Evolutionary conservation across 2,329 filamentous ascomycete genomes (phyloP).

Genomic region (Verticillium alfalfae): DNA sequence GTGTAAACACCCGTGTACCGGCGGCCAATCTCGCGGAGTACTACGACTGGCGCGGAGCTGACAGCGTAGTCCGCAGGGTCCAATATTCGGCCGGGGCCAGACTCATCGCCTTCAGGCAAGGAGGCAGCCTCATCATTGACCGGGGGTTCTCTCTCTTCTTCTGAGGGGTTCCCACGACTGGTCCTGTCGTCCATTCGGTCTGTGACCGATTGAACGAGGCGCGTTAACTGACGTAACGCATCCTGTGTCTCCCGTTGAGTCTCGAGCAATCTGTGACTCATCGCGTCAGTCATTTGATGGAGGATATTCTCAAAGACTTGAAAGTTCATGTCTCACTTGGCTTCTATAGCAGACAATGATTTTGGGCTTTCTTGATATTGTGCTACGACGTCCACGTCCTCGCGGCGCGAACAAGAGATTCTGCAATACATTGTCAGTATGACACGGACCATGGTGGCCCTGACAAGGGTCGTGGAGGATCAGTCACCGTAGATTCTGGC

Average conservation of each 20-base stretch:
- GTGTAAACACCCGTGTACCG: not conserved
- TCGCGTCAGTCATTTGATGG: not conserved
- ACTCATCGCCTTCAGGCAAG: not conserved
- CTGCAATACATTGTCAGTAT: not conserved
- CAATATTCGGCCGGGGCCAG: not conserved
- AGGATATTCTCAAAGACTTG: not conserved
- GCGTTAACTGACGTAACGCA: not conserved
- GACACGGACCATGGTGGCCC: not conserved
- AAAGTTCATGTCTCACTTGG: not conserved
- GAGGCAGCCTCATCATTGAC: not conserved
- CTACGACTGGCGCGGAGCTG: not conserved
- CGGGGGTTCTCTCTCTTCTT: not conserved
- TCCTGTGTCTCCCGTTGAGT: not conserved
- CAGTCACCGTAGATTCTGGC: constrained; percentile 7
- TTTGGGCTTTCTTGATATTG: not conserved
- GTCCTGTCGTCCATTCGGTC: not conserved
- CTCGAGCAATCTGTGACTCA: not conserved
- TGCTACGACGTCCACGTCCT: not conserved
- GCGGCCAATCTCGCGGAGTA: not conserved
- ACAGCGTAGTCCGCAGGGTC: not conserved
- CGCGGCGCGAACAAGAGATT: not conserved
- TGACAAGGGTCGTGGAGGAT: not conserved
- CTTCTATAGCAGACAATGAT: not conserved
- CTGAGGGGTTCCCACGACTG: not conserved
- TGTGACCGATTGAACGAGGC: not conserved